Conservation (phyloP, 768 basidiomycete genomes). For the Naganishia kalamii region DNA sequence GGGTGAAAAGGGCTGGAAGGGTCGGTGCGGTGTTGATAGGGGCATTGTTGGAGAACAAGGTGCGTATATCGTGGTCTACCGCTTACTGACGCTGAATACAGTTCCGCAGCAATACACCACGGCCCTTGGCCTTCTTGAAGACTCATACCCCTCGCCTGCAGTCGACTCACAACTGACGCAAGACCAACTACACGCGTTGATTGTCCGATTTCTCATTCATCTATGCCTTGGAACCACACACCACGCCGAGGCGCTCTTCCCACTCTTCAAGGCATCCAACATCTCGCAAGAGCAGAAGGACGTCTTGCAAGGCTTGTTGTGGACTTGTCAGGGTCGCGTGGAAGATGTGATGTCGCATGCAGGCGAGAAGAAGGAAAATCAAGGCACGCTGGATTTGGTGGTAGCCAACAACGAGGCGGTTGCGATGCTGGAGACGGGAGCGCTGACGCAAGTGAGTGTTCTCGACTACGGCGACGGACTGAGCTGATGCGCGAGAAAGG, state of each 20-base stretch:
- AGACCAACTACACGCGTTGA: too few relatives aligned
- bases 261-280: not conserved
- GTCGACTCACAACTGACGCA: not conserved
- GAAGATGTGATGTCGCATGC: not conserved
- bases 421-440: conserved; percentile 10
- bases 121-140: not conserved
- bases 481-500: not conserved
- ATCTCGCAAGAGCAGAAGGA: not conserved
- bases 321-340: conserved; percentile 3
- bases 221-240: not conserved
- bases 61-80: not conserved
- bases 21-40: conserved; percentile 12
- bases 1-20: not conserved
- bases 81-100: not conserved
- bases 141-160: not conserved
- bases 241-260: not conserved
- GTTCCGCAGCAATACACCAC: not conserved
- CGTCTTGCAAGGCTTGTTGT: not conserved
- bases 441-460: not conserved
- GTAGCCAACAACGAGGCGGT: conserved; percentile 17
- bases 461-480: not conserved
- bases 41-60: conserved; percentile 7
- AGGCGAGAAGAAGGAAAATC: not conserved
- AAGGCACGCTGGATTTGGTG: conserved; percentile 1
- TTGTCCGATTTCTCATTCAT: not conserved